Evolutionary conservation across 2,329 filamentous ascomycete genomes (phyloP), one percentile per base, ranked within the genome.

Genomic region (Fusarium heterosporum): DNA sequence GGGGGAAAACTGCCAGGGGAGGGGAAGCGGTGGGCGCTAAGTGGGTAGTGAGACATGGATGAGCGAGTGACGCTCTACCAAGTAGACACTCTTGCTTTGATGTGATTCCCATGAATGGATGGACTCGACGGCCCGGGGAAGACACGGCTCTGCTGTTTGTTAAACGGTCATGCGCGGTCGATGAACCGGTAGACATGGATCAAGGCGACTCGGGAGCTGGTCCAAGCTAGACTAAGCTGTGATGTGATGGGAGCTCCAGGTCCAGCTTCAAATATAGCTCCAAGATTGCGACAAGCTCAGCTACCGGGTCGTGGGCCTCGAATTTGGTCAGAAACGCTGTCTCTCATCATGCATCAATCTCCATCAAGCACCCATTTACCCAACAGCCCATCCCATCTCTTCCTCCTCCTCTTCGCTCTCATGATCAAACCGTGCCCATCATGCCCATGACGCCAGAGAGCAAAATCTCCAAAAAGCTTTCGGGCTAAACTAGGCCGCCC

Each of bases 31-130:
- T 72, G 63, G 70, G 53, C 70, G 63, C 70, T 72, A 72, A 70
- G 69, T 68, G 64, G 63, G 36, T 50, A 68, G 68, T 71, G 65
- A 72, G 70, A 72, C 70, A 70, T 69, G 67, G 70, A 63, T 72
- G 64, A 55, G 61, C 66, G 59, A 71, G 60, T 66, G 66, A 63
- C 61, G 66, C 65, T 66, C 60, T 55, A 12, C 50, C 22, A 6
- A 22, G 22, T 22, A 22, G 22, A 22, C 22, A 22, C 22, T 22
- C 22, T 22, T 22, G 22, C 49, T 55, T 55, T 42, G 45, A 22
- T 61, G 38, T 29, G 41, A 47, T 60, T 53, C 17, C 25, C 32
- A 36, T 28, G 19, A 28, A 43, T 60, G 54, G 47, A 22, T 34
- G 34, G 42, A 29, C 28, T 29, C 9, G 13, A 36, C 16, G 32